Base-by-base conservation (phyloP, 805 yeast species). In the Tetrapisispora iriomotensis region DNA sequence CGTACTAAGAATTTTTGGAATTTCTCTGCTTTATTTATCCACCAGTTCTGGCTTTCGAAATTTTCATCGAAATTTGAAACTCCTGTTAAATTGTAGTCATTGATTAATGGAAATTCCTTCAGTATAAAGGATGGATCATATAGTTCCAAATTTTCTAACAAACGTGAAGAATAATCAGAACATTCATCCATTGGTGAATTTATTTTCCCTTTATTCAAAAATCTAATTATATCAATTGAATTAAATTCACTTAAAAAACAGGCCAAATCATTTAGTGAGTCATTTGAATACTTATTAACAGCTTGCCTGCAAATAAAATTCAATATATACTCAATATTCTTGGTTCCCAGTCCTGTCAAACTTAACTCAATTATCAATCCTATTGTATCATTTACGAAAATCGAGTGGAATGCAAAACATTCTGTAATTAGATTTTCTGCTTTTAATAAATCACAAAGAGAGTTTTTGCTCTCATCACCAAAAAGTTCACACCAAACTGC, bases 401-500 rank as follows among this genome's bases (percentile, higher is more conserved):
- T 44, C 17, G 74, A 71, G 1, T 60, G 50, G 42, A 59, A 74
- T 0, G 79, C 74, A 29, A 53, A 49, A 3, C 75, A 57, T 0
- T 60, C 52, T 1, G 65, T 55, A 12, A 66, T 64, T 42, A 57
- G 65, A 17, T 60, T 68, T 29, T 47, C 51, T 4, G 43, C 36
- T 17, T 59, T 60, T 8, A 77, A 56, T 14, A 48, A 50, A 5
- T 66, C 55, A 44, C 70, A 69, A 6, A 81, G 50, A 0, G 85
- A 72, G 0, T 70, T 70, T 2, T 46, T 40, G 4, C 75, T 58
- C 57, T 82, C 90, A 53, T 76, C 78, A 1, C 90, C 90, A 36
- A 79, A 58, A 0, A 80, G 38, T 34, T 72, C 71, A 39, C 75
- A 67, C 79, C 85, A 76, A 3, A 68, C 54, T 9, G 56, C 56